These are phyloP conservation scores for Kluyveromyces wickerhamii DNA, from an alignment of 805 yeast species.

Conservation along the genomic window DNA sequence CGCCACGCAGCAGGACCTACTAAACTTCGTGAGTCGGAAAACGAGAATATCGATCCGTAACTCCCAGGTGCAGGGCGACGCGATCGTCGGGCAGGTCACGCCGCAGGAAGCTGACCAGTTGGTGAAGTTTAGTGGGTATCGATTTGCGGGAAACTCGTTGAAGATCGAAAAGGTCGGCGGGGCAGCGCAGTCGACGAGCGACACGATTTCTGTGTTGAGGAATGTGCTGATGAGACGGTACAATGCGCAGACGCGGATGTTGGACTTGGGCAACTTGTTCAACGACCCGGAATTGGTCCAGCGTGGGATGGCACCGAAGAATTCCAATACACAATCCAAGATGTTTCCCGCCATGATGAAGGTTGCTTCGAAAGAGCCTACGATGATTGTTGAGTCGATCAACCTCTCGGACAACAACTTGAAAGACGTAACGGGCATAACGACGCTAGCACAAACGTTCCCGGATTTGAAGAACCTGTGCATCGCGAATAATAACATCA, in stretches of 20 bases:
- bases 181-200: constrained; percentile 21
- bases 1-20: constrained; percentile 60
- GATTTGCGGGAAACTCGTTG: constrained; percentile 69
- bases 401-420: constrained; percentile 62
- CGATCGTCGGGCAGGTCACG: constrained; percentile 52
- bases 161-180: constrained; percentile 34
- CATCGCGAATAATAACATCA: constrained; percentile 64
- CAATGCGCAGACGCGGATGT: constrained; percentile 51
- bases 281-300: constrained; percentile 52
- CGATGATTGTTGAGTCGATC: constrained; percentile 51
- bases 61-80: constrained; percentile 46
- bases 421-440: constrained; percentile 49
- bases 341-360: constrained; percentile 87
- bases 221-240: constrained; percentile 59
- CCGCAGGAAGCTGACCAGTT: constrained; percentile 51
- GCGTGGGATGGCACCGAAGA: constrained; percentile 53
- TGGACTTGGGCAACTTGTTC: constrained; percentile 60
- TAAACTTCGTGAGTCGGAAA: constrained; percentile 62
- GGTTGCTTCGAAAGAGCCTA: constrained; percentile 51
- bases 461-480: constrained; percentile 77
- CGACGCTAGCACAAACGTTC: constrained; percentile 61
- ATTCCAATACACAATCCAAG: constrained; percentile 58
- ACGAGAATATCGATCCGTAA: constrained; percentile 48
- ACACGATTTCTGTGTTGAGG: constrained; percentile 56
- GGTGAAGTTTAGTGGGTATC: constrained; percentile 60